Conservation (phyloP, 164 flowering plant species). For the Chimonanthus salicifolius region DNA sequence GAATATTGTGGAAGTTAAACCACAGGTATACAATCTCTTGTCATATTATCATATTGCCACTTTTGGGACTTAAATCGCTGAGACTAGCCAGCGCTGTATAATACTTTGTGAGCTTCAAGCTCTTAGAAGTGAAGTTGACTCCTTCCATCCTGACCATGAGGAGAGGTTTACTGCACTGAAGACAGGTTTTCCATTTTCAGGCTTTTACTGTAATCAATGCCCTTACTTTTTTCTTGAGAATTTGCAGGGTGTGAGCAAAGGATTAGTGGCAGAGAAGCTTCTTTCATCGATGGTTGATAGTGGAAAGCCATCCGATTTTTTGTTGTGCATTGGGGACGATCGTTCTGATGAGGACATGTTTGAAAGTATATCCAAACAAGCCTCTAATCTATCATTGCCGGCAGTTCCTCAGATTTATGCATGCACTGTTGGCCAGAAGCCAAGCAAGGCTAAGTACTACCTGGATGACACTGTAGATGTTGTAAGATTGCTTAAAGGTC, state of each 20-base stretch:
- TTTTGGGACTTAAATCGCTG: neutral
- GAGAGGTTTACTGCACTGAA: no score
- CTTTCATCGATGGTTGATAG: conserved; percentile 1
- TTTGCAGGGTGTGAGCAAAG: conserved; percentile 8
- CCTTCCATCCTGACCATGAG: no score
- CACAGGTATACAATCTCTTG: conserved; percentile 2
- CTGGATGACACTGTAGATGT: conserved; percentile 13
- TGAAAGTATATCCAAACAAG: conserved; percentile 10
- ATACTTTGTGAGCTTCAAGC: no score
- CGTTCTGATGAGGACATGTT: conserved; percentile 20
- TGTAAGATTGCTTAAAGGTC: conserved; percentile 7
- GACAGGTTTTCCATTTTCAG: no score
- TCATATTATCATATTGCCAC: neutral
- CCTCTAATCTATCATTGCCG: conserved; percentile 1
- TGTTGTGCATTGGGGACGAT: conserved; percentile 19
- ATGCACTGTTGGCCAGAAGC: conserved; percentile 16
- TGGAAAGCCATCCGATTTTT: conserved; percentile 6
- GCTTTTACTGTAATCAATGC: neutral
- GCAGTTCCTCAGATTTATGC: conserved; percentile 6
- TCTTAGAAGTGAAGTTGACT: no score
- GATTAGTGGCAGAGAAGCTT: neutral
- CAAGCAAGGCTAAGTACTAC: conserved; percentile 15
- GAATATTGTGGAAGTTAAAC: conserved; percentile 9
- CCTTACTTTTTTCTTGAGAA: neutral
- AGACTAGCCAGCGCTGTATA: no score